Base-by-base conservation (phyloP, 2,329 filamentous ascomycete genomes). In the Alternaria longipes region DNA sequence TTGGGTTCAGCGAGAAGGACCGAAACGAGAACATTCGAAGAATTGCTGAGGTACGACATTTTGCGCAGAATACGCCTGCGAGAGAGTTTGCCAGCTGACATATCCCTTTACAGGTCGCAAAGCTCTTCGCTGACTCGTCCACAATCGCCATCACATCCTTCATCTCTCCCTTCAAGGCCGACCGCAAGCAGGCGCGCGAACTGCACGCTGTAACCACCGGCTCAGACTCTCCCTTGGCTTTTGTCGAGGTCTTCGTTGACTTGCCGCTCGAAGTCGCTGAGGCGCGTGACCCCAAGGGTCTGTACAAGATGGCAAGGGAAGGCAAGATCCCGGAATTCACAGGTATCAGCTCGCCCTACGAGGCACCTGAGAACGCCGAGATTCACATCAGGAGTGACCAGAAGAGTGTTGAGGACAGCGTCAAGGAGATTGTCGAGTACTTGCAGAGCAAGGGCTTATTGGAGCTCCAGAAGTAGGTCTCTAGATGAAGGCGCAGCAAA, bases 301-400 rank as follows among this genome's bases (percentile, higher is more conserved):
- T 98, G 62, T 99, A 99, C 84, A 97, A 97, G 86, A 97, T 97
- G 87, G 95, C 95, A 12, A 85, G 94, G 45, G 90, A 91, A 53
- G 95, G 95, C 45, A 89, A 96, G 80, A 98, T 98, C 81, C 95
- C 96, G 81, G 93, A 98, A 71, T 99, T 99, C 79, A 99, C 95
- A 1, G 95, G 95, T 57, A 93, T 98, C 74, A 94, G 90, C 68
- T 93, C 94, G 30, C 95, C 95, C 2, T 99, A 99, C 79, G 95
- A 99, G 86, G 92, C 89, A 63, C 95, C 95, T 5, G 84, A 90
- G 78, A 88, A 89, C 60, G 87, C 95, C 1, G 95, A 99, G 84
- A 91, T 99, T 69, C 90, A 91, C 70, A 92, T 99, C 77, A 86
- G 88, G 81, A 96, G 91, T 46, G 88, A 93, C 74, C 86, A 94